These are phyloP conservation scores for Phytopythium boreale DNA, from an alignment of 352 stramenopile species.

Conservation along the genomic window DNA sequence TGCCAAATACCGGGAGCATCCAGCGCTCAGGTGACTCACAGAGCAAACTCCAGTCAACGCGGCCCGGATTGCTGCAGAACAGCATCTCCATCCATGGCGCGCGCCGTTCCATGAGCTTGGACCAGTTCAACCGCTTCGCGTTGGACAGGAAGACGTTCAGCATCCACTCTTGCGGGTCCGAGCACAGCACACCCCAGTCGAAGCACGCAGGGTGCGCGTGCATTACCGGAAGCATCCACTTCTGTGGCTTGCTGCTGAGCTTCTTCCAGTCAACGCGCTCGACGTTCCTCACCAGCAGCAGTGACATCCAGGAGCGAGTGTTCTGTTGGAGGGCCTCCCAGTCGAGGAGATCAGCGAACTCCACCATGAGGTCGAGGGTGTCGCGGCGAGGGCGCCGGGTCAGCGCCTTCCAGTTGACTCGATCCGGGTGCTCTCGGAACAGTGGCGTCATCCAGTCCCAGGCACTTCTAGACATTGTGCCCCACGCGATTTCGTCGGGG, in stretches of 20 bases:
- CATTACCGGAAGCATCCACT: slow-evolving; percentile 1
- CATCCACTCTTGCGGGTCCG: neutral
- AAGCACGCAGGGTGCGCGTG: neutral
- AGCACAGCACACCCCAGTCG: neutral
- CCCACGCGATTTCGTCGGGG: neutral
- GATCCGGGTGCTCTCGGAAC: neutral
- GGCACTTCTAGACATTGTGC: neutral
- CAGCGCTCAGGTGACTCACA: neutral
- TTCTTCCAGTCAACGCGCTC: slow-evolving; percentile 1
- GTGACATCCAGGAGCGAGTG: neutral
- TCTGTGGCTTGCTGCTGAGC: neutral
- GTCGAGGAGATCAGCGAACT: neutral
- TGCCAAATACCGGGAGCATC: neutral
- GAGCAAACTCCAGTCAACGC: neutral
- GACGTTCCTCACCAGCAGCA: neutral
- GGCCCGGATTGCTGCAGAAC: neutral
- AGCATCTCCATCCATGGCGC: neutral
- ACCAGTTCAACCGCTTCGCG: neutral
- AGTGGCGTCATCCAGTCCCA: neutral
- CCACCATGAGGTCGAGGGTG: neutral
- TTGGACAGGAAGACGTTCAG: neutral
- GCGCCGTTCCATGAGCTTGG: neutral
- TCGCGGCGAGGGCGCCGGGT: neutral
- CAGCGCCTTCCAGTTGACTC: neutral
- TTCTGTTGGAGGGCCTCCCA: neutral